These are phyloP conservation scores for Cyanophora paradoxa DNA, from an alignment of 78 protist genomes.

Conservation along the genomic window DNA sequence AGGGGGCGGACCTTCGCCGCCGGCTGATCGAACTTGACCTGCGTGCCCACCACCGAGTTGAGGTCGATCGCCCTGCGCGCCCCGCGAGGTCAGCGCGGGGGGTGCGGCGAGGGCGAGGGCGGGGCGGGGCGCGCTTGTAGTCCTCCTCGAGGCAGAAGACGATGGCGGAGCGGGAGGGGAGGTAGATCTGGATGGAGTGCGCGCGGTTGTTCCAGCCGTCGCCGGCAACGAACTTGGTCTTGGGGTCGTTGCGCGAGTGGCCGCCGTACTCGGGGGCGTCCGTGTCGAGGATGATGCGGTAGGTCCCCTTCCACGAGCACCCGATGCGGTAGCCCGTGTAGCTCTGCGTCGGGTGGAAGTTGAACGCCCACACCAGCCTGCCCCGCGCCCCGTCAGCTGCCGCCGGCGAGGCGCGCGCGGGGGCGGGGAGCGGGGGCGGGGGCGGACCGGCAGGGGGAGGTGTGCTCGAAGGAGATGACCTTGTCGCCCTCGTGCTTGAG, in stretches of 20 bases:
- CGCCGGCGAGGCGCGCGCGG: too few relatives aligned
- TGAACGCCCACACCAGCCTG: conserved; percentile 33
- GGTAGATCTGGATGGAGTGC: conserved; percentile 17
- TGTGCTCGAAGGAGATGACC: conserved; percentile 18
- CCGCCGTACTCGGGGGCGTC: conserved; percentile 38
- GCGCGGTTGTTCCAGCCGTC: neutral
- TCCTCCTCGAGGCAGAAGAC: too few relatives aligned
- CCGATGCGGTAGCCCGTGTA: conserved; percentile 3
- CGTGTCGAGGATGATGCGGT: conserved; percentile 31
- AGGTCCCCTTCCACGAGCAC: conserved; percentile 11
- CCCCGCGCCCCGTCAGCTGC: conserved; percentile 9
- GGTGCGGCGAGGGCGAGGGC: too few relatives aligned
- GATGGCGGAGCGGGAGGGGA: conserved; percentile 14
- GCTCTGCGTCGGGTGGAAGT: conserved; percentile 34
- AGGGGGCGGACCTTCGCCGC: too few relatives aligned
- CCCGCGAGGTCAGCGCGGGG: too few relatives aligned
- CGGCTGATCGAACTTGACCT: too few relatives aligned
- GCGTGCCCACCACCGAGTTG: too few relatives aligned
- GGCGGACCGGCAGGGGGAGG: too few relatives aligned
- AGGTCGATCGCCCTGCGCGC: too few relatives aligned
- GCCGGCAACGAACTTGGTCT: neutral
- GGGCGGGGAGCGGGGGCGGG: too few relatives aligned
- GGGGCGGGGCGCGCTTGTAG: too few relatives aligned
- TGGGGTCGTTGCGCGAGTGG: neutral
- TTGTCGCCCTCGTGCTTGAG: neutral